phyloP scores from a whole-genome alignment of 2,329 filamentous ascomycete genomes.

The Chaetomium strumarium region DNA sequence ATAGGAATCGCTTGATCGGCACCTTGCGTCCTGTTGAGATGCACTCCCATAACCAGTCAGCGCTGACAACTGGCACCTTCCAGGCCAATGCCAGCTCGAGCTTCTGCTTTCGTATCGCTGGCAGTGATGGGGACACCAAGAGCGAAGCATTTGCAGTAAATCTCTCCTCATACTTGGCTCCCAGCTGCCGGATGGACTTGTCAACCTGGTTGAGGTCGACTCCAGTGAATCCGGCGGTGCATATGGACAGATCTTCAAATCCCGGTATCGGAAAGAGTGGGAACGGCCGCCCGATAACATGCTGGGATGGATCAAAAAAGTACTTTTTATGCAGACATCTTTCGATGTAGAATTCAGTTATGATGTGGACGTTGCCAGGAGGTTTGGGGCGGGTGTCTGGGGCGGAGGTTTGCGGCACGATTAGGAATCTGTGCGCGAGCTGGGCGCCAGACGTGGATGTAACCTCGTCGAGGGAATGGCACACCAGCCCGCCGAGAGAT shows the following conservation, averaged over 20 bases:
- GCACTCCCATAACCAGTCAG: constrained; percentile 81
- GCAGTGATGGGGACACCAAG: constrained; percentile 62
- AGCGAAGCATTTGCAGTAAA: constrained; percentile 68
- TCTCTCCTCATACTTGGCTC: constrained; percentile 74
- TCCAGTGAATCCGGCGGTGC: constrained; percentile 75
- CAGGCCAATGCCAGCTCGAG: constrained; percentile 68
- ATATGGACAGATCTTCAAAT: constrained; percentile 66
- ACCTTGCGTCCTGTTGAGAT: constrained; percentile 51
- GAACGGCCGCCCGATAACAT: constrained; percentile 74
- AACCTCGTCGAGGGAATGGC: constrained; percentile 38
- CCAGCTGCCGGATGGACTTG: constrained; percentile 68
- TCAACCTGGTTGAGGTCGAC: constrained; percentile 82
- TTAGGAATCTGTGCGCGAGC: constrained; percentile 40
- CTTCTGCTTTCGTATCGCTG: constrained; percentile 64
- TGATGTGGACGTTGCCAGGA: constrained; percentile 41
- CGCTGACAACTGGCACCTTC: constrained; percentile 72
- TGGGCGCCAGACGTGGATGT: constrained; percentile 28
- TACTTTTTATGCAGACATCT: constrained; percentile 72
- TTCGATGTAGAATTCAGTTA: constrained; percentile 94
- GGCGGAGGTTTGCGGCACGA: constrained; percentile 49
- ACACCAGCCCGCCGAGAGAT: constrained; percentile 43
- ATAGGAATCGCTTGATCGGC: constrained; percentile 43
- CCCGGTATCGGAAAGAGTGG: constrained; percentile 61
- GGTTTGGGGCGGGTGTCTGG: constrained; percentile 39
- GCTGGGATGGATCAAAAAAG: constrained; percentile 61